These are phyloP conservation scores for Suillus tomentosus DNA, from an alignment of 768 basidiomycete genomes.

Conservation along the genomic window DNA sequence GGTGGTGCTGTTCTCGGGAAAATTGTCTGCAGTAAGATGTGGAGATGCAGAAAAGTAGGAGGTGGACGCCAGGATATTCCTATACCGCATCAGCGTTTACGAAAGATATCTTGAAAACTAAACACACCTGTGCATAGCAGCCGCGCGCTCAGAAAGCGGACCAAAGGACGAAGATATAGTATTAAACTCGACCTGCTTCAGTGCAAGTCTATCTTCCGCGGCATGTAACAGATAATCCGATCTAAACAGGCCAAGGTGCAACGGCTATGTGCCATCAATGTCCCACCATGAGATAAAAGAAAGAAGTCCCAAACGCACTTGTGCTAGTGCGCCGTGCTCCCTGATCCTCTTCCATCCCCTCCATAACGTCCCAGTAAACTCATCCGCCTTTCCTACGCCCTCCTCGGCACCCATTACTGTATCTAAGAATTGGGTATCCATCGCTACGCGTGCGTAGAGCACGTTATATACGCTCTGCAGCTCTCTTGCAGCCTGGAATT, in stretches of 20 bases:
- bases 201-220: conserved; percentile 35
- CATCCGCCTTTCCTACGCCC: conserved; percentile 82
- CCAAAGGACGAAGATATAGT: conserved; percentile 95
- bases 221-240: conserved; percentile 92
- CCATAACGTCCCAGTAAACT: conserved; percentile 87
- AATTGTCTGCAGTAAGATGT: conserved; percentile 50
- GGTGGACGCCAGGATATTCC: conserved; percentile 68
- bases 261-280: conserved; percentile 49
- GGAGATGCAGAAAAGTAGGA: conserved; percentile 66
- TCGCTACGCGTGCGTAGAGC: conserved; percentile 82
- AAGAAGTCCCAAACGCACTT: conserved; percentile 41
- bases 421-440: conserved; percentile 81
- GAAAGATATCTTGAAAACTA: background rate
- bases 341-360: conserved; percentile 78
- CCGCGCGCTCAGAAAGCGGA: conserved; percentile 63
- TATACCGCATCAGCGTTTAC: conserved; percentile 28
- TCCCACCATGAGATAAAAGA: background rate
- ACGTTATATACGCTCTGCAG: conserved; percentile 82
- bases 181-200: conserved; percentile 99
- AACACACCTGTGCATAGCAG: conserved; percentile 75
- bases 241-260: conserved; percentile 89
- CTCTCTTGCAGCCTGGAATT: conserved; percentile 65
- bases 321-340: conserved; percentile 54
- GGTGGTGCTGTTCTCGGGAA: conserved; percentile 75
- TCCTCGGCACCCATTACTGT: conserved; percentile 75